Evolutionary conservation across 345 rosid species (phyloP).

Genomic region (Acer negundo): DNA sequence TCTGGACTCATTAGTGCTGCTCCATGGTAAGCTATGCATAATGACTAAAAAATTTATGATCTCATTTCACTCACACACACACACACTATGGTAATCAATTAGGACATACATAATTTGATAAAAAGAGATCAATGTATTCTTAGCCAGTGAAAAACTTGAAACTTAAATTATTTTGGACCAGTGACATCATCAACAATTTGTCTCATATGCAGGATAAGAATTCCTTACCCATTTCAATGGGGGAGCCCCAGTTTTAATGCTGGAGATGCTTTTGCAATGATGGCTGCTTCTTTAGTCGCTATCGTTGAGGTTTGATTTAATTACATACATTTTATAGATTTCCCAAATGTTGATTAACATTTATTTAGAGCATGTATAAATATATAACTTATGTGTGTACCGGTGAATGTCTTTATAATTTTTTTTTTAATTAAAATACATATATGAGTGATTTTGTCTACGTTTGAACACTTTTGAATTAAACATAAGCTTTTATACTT

Average conservation of each 20-base stretch:
- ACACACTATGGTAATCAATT: background rate
- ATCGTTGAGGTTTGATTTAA: constrained; percentile 60
- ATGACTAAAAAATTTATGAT: background rate
- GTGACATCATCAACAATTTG: background rate
- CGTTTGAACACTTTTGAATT: background rate
- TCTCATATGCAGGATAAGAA: constrained; percentile 53
- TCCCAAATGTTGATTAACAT: background rate
- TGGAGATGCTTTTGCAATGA: constrained; percentile 66
- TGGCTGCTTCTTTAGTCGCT: constrained; percentile 77
- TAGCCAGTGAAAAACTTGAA: background rate
- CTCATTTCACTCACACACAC: background rate
- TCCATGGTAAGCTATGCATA: constrained; percentile 56
- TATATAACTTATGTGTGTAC: background rate
- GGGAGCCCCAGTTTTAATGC: constrained; percentile 70
- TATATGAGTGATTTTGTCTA: background rate
- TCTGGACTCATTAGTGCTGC: constrained; percentile 81
- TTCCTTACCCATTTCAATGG: constrained; percentile 91
- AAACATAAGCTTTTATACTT: background rate
- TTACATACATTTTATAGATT: background rate
- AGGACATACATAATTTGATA: background rate
- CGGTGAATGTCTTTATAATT: background rate
- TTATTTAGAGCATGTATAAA: background rate
- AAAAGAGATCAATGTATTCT: background rate
- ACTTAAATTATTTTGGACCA: background rate
- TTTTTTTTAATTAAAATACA: background rate